Conservation (phyloP, 345 rosid genomes). For the Moringa oleifera region DNA sequence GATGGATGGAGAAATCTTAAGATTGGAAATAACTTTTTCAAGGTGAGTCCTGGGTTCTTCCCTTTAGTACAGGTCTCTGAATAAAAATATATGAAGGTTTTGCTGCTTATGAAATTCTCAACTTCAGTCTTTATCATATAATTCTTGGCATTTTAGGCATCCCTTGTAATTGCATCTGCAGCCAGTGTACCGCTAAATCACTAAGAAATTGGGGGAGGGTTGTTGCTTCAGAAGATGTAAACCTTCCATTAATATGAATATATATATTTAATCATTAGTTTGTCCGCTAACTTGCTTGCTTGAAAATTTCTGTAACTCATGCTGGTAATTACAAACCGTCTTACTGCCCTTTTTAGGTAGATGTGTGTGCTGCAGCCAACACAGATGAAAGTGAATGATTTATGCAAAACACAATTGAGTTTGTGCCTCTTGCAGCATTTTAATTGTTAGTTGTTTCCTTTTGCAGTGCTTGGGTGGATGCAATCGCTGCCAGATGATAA, state of each 20-base stretch:
- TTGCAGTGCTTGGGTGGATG: slow-evolving; percentile 87
- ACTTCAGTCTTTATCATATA: background rate
- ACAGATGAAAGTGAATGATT: background rate
- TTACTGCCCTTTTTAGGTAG: background rate
- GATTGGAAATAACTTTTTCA: slow-evolving; percentile 54
- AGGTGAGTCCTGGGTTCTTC: slow-evolving; percentile 33
- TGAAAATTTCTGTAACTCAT: background rate
- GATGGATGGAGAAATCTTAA: slow-evolving; percentile 71
- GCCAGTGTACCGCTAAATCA: too few relatives aligned
- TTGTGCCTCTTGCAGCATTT: too few relatives aligned
- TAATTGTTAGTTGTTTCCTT: background rate
- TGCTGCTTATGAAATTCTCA: background rate
- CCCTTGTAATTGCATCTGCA: background rate
- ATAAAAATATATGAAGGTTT: slow-evolving; percentile 1
- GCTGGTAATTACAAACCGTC: background rate
- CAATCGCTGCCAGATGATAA: slow-evolving; percentile 88
- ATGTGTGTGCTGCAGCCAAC: background rate
- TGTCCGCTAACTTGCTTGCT: background rate
- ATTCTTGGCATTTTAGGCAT: background rate
- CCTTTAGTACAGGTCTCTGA: background rate
- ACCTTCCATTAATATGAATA: too few relatives aligned
- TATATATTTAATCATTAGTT: too few relatives aligned
- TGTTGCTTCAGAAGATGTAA: background rate
- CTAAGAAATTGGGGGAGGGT: background rate
- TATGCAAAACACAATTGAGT: too few relatives aligned